Evolutionary conservation across 2,329 filamentous ascomycete species (phyloP).

Genomic region (Trichoderma semiorbis): DNA sequence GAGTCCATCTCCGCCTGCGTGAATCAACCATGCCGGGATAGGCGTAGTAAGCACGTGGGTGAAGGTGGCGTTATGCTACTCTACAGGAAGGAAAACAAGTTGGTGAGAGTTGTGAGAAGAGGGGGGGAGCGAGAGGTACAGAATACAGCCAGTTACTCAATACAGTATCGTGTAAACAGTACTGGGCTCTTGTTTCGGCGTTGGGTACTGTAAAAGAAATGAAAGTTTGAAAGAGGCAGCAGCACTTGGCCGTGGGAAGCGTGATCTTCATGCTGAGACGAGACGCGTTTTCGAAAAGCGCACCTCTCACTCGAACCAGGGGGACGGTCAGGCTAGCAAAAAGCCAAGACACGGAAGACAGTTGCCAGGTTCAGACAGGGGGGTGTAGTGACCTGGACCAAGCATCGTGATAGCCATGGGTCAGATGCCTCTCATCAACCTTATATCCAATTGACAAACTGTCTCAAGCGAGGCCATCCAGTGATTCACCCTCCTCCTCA

Average conservation of each 20-base stretch:
- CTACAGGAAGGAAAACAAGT: background rate
- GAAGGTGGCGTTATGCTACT: constrained; percentile 15
- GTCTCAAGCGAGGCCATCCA: background rate
- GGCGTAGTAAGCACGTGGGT: constrained; percentile 18
- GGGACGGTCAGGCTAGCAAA: background rate
- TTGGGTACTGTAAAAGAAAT: background rate
- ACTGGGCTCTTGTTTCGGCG: background rate
- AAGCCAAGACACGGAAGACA: constrained; percentile 11
- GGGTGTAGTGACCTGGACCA: background rate
- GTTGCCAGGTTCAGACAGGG: constrained; percentile 4
- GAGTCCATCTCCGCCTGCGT: constrained; percentile 6
- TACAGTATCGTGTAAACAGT: background rate
- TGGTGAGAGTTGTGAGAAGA: background rate
- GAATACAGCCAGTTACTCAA: background rate
- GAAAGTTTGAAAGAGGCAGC: background rate
- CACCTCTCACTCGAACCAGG: background rate
- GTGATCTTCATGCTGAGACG: constrained; percentile 11
- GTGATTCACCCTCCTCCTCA: background rate
- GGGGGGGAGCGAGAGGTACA: background rate
- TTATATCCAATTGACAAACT: background rate
- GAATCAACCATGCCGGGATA: constrained; percentile 10
- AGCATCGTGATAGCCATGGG: constrained; percentile 10
- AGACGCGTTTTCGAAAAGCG: constrained; percentile 6
- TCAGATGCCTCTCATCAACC: constrained; percentile 12
- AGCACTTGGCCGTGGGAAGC: background rate